Conservation (phyloP, 257 asterid genomes). For the Ophiorrhiza pumila region DNA sequence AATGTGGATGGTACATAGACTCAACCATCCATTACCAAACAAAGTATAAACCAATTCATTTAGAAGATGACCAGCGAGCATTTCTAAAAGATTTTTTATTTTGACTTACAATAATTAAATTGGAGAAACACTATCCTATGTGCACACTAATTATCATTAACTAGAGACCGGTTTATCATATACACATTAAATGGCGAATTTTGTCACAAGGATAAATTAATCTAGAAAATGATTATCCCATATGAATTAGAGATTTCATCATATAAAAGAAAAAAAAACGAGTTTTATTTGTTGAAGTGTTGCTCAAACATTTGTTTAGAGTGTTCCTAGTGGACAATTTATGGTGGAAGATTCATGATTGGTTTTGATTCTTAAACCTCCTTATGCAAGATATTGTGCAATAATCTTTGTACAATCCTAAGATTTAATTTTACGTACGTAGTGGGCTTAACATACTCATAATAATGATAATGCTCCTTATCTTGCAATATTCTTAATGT, state of each 20-base stretch:
- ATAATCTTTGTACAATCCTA: constrained; percentile 10
- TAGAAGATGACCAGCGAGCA: no score
- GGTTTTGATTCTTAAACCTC: constrained; percentile 13
- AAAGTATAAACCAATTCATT: no score
- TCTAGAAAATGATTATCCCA: not conserved
- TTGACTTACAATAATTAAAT: no score
- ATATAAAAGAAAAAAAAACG: no score
- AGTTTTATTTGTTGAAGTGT: not conserved
- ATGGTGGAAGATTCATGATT: constrained; percentile 28
- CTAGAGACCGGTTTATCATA: not conserved
- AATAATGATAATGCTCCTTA: constrained; percentile 17
- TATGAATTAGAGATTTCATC: not conserved
- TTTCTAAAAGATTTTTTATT: no score
- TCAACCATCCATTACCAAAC: no score
- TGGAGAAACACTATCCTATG: no score
- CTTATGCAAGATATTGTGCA: not conserved
- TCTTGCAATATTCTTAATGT: constrained; percentile 12
- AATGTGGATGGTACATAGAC: no score
- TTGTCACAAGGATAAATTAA: not conserved
- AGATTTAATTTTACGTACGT: constrained; percentile 8
- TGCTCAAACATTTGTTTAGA: not conserved
- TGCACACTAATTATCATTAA: not conserved
- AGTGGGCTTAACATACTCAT: constrained; percentile 14
- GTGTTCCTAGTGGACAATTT: constrained; percentile 15
- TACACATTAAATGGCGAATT: not conserved